These are phyloP conservation scores for Phytopythium mirpurense DNA, from an alignment of 352 stramenopile genomes.

Conservation along the genomic window DNA sequence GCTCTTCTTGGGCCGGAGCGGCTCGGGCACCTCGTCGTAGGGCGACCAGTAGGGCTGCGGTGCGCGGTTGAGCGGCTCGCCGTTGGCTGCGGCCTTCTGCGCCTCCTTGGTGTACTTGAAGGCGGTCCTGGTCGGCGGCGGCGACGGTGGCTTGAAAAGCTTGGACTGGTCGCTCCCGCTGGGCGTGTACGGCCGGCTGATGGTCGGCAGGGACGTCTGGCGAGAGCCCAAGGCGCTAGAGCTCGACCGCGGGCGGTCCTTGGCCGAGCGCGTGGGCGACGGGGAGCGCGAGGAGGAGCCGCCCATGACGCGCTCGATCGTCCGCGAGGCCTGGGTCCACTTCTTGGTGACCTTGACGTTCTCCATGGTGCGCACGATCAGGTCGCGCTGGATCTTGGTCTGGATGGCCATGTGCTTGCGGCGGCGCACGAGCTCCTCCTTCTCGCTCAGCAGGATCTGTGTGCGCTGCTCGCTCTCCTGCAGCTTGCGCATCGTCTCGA, in stretches of 20 bases:
- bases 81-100: constrained; percentile 24
- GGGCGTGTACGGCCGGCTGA: constrained; percentile 18
- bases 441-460: constrained; percentile 76
- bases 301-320: constrained; percentile 66
- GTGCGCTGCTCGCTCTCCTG: constrained; percentile 80
- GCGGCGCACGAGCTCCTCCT: constrained; percentile 71
- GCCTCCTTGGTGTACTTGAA: constrained; percentile 77
- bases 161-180: constrained; percentile 26
- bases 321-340: constrained; percentile 75
- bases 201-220: constrained; percentile 38
- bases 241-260: constrained; percentile 55
- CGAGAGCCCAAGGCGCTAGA: constrained; percentile 24
- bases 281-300: constrained; percentile 32
- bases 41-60: constrained; percentile 64
- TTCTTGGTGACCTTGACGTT: constrained; percentile 87
- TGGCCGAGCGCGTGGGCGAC: constrained; percentile 26
- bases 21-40: constrained; percentile 50
- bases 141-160: constrained; percentile 50
- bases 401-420: constrained; percentile 77
- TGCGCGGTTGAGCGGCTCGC: constrained; percentile 8
- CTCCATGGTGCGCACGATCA: constrained; percentile 88
- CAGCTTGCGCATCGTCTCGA: constrained; percentile 87
- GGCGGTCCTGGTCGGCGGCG: constrained; percentile 53
- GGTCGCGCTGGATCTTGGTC: constrained; percentile 86
- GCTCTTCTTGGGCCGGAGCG: constrained; percentile 49